Conservation (phyloP, 2,329 filamentous ascomycete genomes). For the Coleophoma eucalyptorum region DNA sequence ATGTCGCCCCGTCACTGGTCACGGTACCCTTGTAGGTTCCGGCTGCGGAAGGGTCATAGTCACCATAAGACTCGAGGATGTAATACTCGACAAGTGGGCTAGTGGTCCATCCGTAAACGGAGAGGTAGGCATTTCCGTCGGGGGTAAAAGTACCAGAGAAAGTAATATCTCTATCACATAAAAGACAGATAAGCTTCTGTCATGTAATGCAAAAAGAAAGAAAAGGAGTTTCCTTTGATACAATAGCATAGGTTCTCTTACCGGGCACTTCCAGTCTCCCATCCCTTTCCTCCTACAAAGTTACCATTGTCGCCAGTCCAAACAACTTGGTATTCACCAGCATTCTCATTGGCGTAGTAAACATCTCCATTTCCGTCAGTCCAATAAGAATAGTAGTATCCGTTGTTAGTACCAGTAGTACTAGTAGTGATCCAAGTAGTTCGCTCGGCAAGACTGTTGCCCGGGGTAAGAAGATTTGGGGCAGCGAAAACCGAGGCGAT, state of each 20-base stretch:
- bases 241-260: constrained; percentile 6
- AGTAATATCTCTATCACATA: constrained; percentile 29
- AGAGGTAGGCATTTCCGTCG: constrained; percentile 44
- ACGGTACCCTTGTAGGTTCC: constrained; percentile 43
- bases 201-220: too few relatives aligned
- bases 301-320: constrained; percentile 42
- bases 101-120: constrained; percentile 52
- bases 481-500: constrained; percentile 7
- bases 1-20: constrained; percentile 46
- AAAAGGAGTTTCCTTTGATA: too few relatives aligned
- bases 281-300: constrained; percentile 47
- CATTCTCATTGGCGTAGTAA: constrained; percentile 50
- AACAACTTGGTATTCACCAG: constrained; percentile 43
- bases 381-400: constrained; percentile 60
- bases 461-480: neutral
- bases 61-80: constrained; percentile 24
- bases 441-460: neutral
- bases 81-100: constrained; percentile 18
- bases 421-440: constrained; percentile 32
- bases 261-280: constrained; percentile 34
- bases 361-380: constrained; percentile 45
- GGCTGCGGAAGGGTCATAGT: constrained; percentile 29
- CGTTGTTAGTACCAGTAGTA: constrained; percentile 47
- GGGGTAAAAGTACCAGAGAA: constrained; percentile 37
- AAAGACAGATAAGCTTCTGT: neutral